Conservation (phyloP, 345 rosid species). For the Citrus sp. region DNA sequence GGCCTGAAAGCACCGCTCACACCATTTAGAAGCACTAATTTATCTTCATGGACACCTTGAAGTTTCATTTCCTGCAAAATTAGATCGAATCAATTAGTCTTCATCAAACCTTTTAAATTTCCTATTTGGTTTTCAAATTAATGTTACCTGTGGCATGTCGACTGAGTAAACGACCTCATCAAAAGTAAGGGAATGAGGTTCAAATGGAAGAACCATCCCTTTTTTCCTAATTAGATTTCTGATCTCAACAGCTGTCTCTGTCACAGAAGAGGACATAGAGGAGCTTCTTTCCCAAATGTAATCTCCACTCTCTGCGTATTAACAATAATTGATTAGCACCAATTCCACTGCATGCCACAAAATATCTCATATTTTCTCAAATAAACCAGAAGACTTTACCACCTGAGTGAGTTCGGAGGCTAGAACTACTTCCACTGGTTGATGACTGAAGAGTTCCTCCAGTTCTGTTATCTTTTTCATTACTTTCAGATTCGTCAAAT, state of each 20-base stretch:
- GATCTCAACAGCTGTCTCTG: conserved; percentile 20
- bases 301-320: conserved; percentile 13
- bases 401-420: conserved; percentile 21
- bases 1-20: conserved; percentile 55
- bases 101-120: background rate
- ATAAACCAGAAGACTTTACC: background rate
- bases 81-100: background rate
- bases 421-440: conserved; percentile 15
- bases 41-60: conserved; percentile 38
- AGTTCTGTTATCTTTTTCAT: conserved; percentile 17
- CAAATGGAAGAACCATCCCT: conserved; percentile 87
- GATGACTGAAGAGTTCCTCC: conserved; percentile 32
- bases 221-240: conserved; percentile 24
- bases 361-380: too few relatives aligned
- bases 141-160: conserved; percentile 70
- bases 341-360: background rate
- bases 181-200: conserved; percentile 64
- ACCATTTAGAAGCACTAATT: conserved; percentile 41
- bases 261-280: conserved; percentile 12
- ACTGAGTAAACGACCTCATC: conserved; percentile 58
- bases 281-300: conserved; percentile 14
- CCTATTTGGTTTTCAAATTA: background rate
- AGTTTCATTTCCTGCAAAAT: conserved; percentile 44
- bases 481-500: conserved; percentile 28
- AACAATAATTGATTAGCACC: background rate